phyloP scores from a whole-genome alignment of 345 rosid species.

The Euclidium syriacum region DNA sequence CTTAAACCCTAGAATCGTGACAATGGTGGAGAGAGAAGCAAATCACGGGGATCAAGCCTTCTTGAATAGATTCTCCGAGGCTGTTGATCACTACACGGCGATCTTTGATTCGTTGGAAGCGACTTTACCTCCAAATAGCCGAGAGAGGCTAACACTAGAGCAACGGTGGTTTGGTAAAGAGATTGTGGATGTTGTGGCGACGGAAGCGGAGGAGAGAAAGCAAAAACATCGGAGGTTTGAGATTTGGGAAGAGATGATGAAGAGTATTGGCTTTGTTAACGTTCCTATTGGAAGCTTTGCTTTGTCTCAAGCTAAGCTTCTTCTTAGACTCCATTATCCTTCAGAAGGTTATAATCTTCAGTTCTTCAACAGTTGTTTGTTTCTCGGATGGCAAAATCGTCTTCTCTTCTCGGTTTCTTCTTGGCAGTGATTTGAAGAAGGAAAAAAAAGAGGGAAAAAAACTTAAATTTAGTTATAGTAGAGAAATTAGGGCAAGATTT shows the following conservation, averaged over 20 bases:
- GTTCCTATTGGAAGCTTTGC: slow-evolving; percentile 79
- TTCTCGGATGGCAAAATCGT: slow-evolving; percentile 84
- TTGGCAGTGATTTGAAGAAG: slow-evolving; percentile 43
- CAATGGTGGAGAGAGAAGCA: slow-evolving; percentile 81
- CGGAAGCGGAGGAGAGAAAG: slow-evolving; percentile 52
- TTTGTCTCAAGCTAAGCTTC: slow-evolving; percentile 86
- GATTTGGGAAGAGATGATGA: slow-evolving; percentile 68
- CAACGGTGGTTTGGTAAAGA: slow-evolving; percentile 85
- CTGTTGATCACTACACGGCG: slow-evolving; percentile 72
- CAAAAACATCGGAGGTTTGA: slow-evolving; percentile 61
- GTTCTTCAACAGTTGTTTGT: slow-evolving; percentile 51
- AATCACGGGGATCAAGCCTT: slow-evolving; percentile 64
- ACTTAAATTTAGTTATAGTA: not conserved
- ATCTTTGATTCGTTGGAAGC: slow-evolving; percentile 87
- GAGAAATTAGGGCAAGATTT: slow-evolving; percentile 17
- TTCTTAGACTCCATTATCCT: slow-evolving; percentile 89
- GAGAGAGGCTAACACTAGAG: slow-evolving; percentile 76
- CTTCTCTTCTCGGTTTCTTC: slow-evolving; percentile 90
- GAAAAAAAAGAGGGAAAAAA: not conserved
- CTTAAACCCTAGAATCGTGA: slow-evolving; percentile 69
- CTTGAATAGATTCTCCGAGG: slow-evolving; percentile 66
- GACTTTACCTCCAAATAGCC: slow-evolving; percentile 81
- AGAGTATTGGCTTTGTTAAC: slow-evolving; percentile 58
- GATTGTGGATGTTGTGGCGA: slow-evolving; percentile 66
- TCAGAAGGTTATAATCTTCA: slow-evolving; percentile 88